Evolutionary conservation across 495 filamentous ascomycete species (phyloP), one percentile per base, ranked within the genome.

Genomic region (Gamarada debralockiae): DNA sequence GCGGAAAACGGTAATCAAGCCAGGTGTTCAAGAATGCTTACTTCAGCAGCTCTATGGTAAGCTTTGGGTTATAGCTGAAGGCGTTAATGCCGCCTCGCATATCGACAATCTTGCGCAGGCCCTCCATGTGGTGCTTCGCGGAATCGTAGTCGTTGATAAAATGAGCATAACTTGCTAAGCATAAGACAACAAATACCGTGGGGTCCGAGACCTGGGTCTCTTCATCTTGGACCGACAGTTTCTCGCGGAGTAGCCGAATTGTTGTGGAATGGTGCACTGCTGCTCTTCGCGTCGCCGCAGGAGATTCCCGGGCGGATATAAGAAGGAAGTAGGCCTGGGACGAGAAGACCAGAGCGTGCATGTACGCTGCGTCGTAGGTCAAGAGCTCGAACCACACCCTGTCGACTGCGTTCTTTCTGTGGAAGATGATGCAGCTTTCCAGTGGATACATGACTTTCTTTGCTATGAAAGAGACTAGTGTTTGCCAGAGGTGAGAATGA

Each of bases 21-120:
- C n/a, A n/a, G n/a, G n/a, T n/a, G n/a, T n/a, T n/a, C n/a, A n/a
- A 33, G 33, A 29, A 43, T 43, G n/a, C n/a, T n/a, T n/a, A n/a
- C 68, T n/a, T n/a, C n/a, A n/a, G n/a, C n/a, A n/a, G 46, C 38
- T 70, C 64, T n/a, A 61, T 40, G n/a, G 62, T 20, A 1, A 69
- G 58, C 46, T 69, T 67, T 17, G 40, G 37, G 17, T 65, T 65
- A 1, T 56, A 37, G 8, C 9, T 40, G 14, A 72, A 56, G 10
- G 51, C 57, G 21, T 3, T 13, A 1, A 71, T 17, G 0, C 71
- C 72, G 4, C 71, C 73, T 31, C 71, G 66, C 1, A 74, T 39
- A 25, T 59, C 25, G 31, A 72, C 61, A 1, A 75, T 62, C 15
- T 65, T 63, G 27, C 52, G 57, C 24, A 73, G 56, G 3, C 70